Evolutionary conservation across 2,329 filamentous ascomycete species (phyloP).

Genomic region (Fusarium austroafricanum): DNA sequence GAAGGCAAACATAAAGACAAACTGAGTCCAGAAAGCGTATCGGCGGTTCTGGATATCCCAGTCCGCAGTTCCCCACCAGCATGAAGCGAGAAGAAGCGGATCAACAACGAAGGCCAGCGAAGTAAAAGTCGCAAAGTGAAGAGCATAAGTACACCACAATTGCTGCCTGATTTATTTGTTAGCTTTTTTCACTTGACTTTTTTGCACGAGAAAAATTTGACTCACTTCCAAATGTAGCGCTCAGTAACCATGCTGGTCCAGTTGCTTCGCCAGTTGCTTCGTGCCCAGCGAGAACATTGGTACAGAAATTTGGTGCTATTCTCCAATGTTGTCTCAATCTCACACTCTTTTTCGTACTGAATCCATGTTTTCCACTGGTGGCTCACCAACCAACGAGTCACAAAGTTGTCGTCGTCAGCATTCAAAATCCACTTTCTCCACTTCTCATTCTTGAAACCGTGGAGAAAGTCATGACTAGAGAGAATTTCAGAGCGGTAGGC

Average conservation of each 20-base stretch:
- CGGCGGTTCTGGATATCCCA: constrained; percentile 66
- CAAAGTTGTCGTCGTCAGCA: constrained; percentile 98
- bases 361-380: constrained; percentile 95
- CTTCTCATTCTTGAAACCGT: constrained; percentile 90
- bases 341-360: constrained; percentile 91
- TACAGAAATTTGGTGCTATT: constrained; percentile 89
- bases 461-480: constrained; percentile 84
- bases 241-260: constrained; percentile 89
- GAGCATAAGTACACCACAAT: constrained; percentile 91
- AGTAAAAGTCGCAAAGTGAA: constrained; percentile 92
- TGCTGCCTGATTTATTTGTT: constrained; percentile 73
- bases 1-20: constrained; percentile 80
- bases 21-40: constrained; percentile 70
- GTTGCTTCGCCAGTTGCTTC: constrained; percentile 98
- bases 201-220: constrained; percentile 43
- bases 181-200: constrained; percentile 10
- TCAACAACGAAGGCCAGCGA: constrained; percentile 87
- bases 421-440: constrained; percentile 92
- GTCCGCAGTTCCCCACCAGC: constrained; percentile 74
- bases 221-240: constrained; percentile 87
- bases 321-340: constrained; percentile 93
- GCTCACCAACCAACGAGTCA: constrained; percentile 93
- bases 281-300: constrained; percentile 93
- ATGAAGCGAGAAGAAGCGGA: constrained; percentile 75
- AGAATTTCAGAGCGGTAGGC: constrained; percentile 92